Percentiles rank a stretch among this genome's conserved stretches.
Evolutionary conservation across 2,329 filamentous ascomycete genomes (phyloP).

Genomic region (Hypocreales sp.): DNA sequence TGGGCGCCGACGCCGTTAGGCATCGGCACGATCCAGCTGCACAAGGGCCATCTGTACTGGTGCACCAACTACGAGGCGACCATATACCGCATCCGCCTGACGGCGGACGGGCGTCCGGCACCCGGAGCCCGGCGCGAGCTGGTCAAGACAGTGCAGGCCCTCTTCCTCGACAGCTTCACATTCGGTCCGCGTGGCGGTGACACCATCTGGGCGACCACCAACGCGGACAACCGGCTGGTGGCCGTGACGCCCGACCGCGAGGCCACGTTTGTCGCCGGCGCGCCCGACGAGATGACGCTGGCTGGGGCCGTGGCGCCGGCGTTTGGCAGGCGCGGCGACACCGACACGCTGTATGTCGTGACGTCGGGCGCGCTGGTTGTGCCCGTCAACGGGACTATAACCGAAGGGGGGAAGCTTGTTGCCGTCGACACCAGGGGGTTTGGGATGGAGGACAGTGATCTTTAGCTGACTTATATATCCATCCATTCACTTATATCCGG

Average conservation of each 20-base stretch:
- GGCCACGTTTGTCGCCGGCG: background rate
- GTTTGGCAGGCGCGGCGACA: conserved; percentile 1
- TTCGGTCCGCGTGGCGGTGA: conserved; percentile 2
- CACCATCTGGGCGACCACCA: conserved; percentile 6
- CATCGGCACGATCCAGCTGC: conserved; percentile 22
- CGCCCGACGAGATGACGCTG: background rate
- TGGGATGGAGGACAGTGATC: too few species aligned
- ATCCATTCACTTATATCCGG: too few species aligned
- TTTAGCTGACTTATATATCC: too few species aligned
- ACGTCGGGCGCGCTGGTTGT: too few species aligned
- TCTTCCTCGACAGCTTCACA: conserved; percentile 8
- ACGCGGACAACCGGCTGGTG: conserved; percentile 4
- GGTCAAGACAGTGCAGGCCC: conserved; percentile 2
- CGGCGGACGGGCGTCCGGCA: background rate
- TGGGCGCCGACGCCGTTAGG: conserved; percentile 13
- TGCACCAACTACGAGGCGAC: conserved; percentile 26
- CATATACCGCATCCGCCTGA: conserved; percentile 7
- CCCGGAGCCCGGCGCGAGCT: conserved; percentile 3
- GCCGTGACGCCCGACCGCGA: conserved; percentile 2
- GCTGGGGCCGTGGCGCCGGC: background rate
- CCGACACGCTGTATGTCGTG: conserved; percentile 2
- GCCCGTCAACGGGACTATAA: too few species aligned
- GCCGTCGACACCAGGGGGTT: too few species aligned
- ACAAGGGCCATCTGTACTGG: conserved; percentile 27
- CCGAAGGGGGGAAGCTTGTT: too few species aligned